Conservation (phyloP, 805 yeast species). For the Wickerhamomyces silvicola region DNA sequence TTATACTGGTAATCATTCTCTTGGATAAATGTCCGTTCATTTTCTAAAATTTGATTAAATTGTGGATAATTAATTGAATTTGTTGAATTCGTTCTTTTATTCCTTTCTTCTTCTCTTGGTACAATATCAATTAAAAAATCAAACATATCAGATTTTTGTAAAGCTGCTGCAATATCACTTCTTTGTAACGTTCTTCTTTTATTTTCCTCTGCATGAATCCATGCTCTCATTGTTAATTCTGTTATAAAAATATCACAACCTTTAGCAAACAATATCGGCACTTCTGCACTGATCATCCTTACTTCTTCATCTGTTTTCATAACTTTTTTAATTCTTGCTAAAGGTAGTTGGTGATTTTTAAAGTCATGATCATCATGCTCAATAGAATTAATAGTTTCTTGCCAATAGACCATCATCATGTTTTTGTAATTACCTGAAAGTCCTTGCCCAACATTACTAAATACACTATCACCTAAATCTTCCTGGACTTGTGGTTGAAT, state of each 20-base stretch:
- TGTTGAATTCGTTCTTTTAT: conserved; percentile 4
- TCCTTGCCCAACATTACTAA: conserved; percentile 91
- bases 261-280: conserved; percentile 94
- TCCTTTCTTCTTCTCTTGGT: conserved; percentile 69
- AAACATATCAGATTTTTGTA: conserved; percentile 94
- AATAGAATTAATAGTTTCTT: conserved; percentile 83
- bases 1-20: background rate
- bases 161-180: conserved; percentile 90
- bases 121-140: conserved; percentile 95
- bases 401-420: conserved; percentile 96
- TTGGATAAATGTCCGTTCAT: background rate
- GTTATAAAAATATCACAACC: conserved; percentile 97
- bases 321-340: conserved; percentile 93
- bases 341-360: conserved; percentile 88
- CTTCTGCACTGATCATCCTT: conserved; percentile 96
- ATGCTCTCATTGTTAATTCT: conserved; percentile 95
- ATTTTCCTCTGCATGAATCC: conserved; percentile 97
- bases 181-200: conserved; percentile 92
- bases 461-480: conserved; percentile 52
- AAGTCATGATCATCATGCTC: conserved; percentile 86
- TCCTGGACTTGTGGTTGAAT: conserved; percentile 16
- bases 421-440: conserved; percentile 74
- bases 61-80: background rate
- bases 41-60: background rate
- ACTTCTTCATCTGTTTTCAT: conserved; percentile 98